Base-by-base conservation (phyloP, 768 basidiomycete species). In the Russula olivacea region DNA sequence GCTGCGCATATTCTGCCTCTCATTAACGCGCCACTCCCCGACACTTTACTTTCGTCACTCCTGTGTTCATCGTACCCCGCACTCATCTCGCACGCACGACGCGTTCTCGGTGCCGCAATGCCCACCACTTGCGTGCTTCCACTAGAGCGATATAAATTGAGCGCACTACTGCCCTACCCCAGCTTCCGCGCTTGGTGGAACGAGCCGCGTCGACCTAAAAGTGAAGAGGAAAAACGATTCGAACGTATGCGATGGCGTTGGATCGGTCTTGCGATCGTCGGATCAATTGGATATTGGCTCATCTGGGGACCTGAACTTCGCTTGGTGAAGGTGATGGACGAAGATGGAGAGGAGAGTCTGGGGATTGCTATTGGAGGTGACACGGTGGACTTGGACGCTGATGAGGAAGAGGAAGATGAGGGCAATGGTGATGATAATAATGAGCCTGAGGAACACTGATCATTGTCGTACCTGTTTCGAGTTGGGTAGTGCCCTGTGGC, bases 1-100 rank as follows among this genome's bases (percentile, higher is more conserved):
- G 87, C 90, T 19, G 81, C 89, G 7, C 87, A 90, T 65, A 75
- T 87, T 30, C 77, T 89, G 36, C 76, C 90, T 36, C 74, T 91
- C 4, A 64, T 78, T 4, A 73, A 80, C 50, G 81, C 85, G 6
- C 80, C 83, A 41, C 86, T 85, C 60, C 84, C 87, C 1, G 84
- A 90, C 66, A 73, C 82, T 3, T 71, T 84, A 17, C 65, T 92
- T 9, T 77, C 80, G 69, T 76, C 77, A 64, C 77, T 88, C 3
- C 70, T 91, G 10, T 69, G 69, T 2, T 80, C 81, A 7, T 79
- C 80, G 4, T 90, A 85, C 70, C 80, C 87, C 0, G 70, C 75
- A 10, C 77, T 92, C 47, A 73, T 81, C 14, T 72, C 79, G 8
- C 88, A 90, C 67, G 83, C 88, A 5, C 76, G 78, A 53, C 77